Evolutionary conservation across 495 filamentous ascomycete genomes (phyloP).

Genomic region (Thermochaetoides thermophila): DNA sequence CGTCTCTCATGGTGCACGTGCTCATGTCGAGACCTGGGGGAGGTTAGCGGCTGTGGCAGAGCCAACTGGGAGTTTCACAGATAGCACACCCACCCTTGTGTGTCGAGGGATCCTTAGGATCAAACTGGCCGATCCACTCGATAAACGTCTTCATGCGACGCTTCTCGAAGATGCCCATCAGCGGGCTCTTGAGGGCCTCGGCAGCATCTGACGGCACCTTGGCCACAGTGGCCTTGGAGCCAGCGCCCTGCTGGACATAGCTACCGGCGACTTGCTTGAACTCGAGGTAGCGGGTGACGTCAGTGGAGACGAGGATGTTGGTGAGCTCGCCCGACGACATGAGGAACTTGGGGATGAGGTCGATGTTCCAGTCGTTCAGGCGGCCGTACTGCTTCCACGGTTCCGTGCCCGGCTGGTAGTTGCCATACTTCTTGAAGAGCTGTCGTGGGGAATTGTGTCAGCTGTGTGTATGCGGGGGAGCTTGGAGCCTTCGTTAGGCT

Average conservation of each 20-base stretch:
- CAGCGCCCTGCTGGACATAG: slow-evolving; percentile 82
- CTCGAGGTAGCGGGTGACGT: slow-evolving; percentile 93
- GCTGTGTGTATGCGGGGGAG: neutral
- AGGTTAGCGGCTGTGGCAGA: neutral
- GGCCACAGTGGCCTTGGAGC: slow-evolving; percentile 72
- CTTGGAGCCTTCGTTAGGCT: too few species aligned
- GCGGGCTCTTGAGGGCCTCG: slow-evolving; percentile 79
- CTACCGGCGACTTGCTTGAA: slow-evolving; percentile 97
- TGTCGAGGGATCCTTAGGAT: slow-evolving; percentile 65
- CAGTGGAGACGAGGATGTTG: slow-evolving; percentile 91
- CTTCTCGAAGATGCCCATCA: slow-evolving; percentile 98
- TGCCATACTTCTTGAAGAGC: slow-evolving; percentile 93
- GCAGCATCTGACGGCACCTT: slow-evolving; percentile 91
- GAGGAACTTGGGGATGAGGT: slow-evolving; percentile 91
- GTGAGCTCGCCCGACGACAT: slow-evolving; percentile 98
- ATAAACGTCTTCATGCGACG: slow-evolving; percentile 90
- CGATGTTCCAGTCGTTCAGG: slow-evolving; percentile 98
- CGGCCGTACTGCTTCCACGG: slow-evolving; percentile 96
- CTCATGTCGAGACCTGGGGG: slow-evolving; percentile 67
- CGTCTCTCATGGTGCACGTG: slow-evolving; percentile 80
- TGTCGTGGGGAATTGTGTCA: slow-evolving; percentile 18
- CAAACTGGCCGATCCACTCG: slow-evolving; percentile 89
- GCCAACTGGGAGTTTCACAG: neutral
- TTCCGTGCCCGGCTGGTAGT: slow-evolving; percentile 64
- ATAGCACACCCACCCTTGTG: slow-evolving; percentile 56